phyloP scores from a whole-genome alignment of 2,329 filamentous ascomycete genomes.

The Chaetomiaceae sp. region DNA sequence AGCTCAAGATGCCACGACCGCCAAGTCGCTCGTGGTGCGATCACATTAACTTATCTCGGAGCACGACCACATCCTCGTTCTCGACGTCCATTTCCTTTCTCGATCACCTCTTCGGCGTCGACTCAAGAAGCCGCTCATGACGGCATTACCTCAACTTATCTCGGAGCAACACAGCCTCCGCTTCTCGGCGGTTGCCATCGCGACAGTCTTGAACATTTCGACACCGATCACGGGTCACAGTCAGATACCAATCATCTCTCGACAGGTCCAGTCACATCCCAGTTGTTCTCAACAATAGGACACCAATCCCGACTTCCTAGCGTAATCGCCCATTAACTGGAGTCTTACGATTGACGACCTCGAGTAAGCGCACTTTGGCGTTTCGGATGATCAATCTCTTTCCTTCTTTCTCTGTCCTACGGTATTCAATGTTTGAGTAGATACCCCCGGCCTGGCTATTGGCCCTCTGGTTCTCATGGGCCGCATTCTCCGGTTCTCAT shows the following conservation, averaged over 20 bases:
- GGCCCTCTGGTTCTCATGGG: not conserved
- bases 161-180: too few species aligned
- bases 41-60: not conserved
- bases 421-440: not conserved
- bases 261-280: too few species aligned
- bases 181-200: too few species aligned
- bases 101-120: too few species aligned
- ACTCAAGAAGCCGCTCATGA: too few species aligned
- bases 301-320: not conserved
- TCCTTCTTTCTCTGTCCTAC: not conserved
- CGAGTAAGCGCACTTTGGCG: not conserved
- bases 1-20: too few species aligned
- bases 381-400: not conserved
- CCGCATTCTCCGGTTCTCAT: too few species aligned
- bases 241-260: not conserved
- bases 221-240: not conserved
- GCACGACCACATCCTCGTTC: not conserved
- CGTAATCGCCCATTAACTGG: not conserved
- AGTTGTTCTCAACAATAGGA: too few species aligned
- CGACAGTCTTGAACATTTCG: too few species aligned
- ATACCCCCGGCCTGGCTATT: not conserved
- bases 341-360: not conserved
- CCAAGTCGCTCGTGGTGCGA: too few species aligned
- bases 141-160: too few species aligned
- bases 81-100: not conserved